Percentiles rank a stretch among this genome's conserved stretches.
Conservation (phyloP, 2,329 filamentous ascomycete genomes). For the Chaetomium olivaceum region DNA sequence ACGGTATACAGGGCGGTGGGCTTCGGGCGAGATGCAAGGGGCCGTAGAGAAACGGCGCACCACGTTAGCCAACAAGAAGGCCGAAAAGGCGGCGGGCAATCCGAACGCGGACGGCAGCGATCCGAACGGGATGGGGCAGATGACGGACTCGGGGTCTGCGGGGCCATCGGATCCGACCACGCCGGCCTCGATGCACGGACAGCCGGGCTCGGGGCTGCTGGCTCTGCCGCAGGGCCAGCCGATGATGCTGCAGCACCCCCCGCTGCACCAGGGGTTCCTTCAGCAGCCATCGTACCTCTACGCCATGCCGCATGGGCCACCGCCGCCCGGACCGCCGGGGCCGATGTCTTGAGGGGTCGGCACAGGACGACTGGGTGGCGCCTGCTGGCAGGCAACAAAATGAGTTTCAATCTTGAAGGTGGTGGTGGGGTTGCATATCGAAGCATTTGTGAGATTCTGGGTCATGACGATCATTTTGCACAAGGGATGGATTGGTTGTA, state of each 20-base stretch:
- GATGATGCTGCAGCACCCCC: slow-evolving; percentile 8
- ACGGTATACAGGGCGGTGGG: slow-evolving; percentile 32
- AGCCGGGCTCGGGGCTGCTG: slow-evolving; percentile 15
- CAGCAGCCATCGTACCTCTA: slow-evolving; percentile 22
- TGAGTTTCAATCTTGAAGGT: not conserved
- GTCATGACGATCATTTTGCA: not conserved
- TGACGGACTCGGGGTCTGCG: slow-evolving; percentile 22
- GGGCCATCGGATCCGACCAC: slow-evolving; percentile 26
- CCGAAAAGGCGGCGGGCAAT: slow-evolving; percentile 26
- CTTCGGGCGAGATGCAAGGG: slow-evolving; percentile 34
- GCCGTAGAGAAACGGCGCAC: slow-evolving; percentile 34
- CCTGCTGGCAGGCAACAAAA: not conserved
- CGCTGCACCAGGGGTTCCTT: slow-evolving; percentile 5
- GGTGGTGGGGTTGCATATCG: not conserved
- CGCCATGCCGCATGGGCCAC: slow-evolving; percentile 6
- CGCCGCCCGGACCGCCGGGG: not conserved
- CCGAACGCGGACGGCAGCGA: not conserved
- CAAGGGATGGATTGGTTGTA: not conserved
- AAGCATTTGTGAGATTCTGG: not conserved
- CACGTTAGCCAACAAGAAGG: slow-evolving; percentile 34
- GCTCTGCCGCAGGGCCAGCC: slow-evolving; percentile 21
- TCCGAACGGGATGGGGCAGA: slow-evolving; percentile 3
- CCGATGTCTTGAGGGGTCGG: not conserved
- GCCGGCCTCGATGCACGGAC: slow-evolving; percentile 20
- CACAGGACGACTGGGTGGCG: not conserved